Evolutionary conservation across 768 basidiomycete genomes (phyloP), one percentile per base, ranked within the genome.

Genomic region (Chalciporus sphaerocephalus): DNA sequence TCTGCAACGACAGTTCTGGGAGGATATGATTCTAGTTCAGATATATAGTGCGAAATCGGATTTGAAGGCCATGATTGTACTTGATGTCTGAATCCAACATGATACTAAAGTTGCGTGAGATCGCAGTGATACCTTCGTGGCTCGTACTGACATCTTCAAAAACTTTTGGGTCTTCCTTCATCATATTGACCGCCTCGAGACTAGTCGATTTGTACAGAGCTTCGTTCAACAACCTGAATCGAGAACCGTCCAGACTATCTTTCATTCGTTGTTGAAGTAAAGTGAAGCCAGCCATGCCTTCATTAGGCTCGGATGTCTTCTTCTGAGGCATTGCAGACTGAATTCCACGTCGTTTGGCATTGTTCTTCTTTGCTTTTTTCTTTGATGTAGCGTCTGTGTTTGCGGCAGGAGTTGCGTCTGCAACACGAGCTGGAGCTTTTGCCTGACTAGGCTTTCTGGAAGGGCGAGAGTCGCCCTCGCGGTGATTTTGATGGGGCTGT

Each of bases 211-310:
- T 95, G 70, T 99, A 99, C 23, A 99, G 70, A 30, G 75, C 77
- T 69, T 97, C 94, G 61, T 99, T 99, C 45, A 97, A 86, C 72
- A 88, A 78, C 92, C 91, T 79, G 65, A 94, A 94, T 20, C 84
- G 80, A n/a, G 92, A 92, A 0, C 92, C 89, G 47, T 88, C 82
- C 45, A 93, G 65, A 53, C 79, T 89, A 43, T 83, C 74, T 64
- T 81, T 91, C 80, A 96, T 87, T 16, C 64, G 72, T 40, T 74
- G 76, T 62, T 96, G 94, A 54, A 95, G 69, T 2, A 74, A 66
- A 6, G 92, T 93, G 44, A 94, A 67, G 17, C 65, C 61, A 17
- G 56, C 23, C 24, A 57, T 42, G 27, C 42, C 48, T 3, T 51
- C 53, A 35, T 44, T 17, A 27, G 36, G 47, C 24, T 53, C 55